These are phyloP conservation scores for Trapa incisa DNA, from an alignment of 345 rosid genomes.

Conservation along the genomic window DNA sequence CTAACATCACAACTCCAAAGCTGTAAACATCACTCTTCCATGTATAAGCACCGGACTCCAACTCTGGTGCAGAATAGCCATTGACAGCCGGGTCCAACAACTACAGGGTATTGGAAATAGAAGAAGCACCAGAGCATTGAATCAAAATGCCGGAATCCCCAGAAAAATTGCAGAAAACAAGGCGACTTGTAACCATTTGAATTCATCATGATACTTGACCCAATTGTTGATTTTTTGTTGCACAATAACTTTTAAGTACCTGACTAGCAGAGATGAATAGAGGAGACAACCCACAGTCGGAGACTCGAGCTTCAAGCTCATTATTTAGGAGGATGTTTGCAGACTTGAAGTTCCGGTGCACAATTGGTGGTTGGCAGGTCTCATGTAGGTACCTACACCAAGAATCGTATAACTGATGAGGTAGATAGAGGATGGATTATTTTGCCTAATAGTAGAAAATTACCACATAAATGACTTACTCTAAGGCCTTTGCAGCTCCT, in stretches of 20 bases:
- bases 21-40: conserved; percentile 87
- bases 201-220: no score
- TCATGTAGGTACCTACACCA: conserved; percentile 67
- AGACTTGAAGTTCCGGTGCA: conserved; percentile 70
- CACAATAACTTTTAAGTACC: conserved; percentile 21
- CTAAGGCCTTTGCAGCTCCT: conserved; percentile 80
- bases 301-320: conserved; percentile 48
- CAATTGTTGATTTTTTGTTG: no score
- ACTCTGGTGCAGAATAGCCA: conserved; percentile 68
- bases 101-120: neutral
- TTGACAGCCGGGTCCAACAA: conserved; percentile 13
- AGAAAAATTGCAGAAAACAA: neutral
- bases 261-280: conserved; percentile 37
- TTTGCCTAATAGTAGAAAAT: neutral
- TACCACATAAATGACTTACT: conserved; percentile 41
- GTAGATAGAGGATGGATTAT: no score
- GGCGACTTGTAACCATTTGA: no score
- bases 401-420: neutral
- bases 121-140: neutral
- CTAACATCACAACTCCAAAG: conserved; percentile 92
- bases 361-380: conserved; percentile 62
- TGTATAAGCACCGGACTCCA: conserved; percentile 63
- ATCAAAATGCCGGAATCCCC: neutral
- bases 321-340: conserved; percentile 67
- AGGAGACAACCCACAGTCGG: conserved; percentile 75